Evolutionary conservation across 2,329 filamentous ascomycete genomes (phyloP).

Genomic region (Diaporthe capsici): DNA sequence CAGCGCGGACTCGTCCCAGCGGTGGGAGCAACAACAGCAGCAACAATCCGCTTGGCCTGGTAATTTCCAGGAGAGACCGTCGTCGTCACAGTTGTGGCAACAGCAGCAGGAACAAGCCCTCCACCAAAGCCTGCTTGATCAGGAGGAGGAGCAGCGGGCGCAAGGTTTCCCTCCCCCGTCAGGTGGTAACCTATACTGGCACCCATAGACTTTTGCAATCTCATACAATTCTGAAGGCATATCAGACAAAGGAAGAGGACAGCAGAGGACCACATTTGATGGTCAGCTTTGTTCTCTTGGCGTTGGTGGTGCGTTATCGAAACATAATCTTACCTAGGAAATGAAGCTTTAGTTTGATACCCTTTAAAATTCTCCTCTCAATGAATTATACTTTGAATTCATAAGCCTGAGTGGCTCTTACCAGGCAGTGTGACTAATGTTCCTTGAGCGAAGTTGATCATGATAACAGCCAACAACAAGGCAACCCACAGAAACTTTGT

Average conservation of each 20-base stretch:
- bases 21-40: not conserved
- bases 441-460: not conserved
- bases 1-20: not conserved
- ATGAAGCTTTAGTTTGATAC: not conserved
- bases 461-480: too few relatives aligned
- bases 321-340: not conserved
- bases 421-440: not conserved
- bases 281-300: not conserved
- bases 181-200: not conserved
- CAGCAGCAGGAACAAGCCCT: conserved; percentile 25
- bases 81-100: conserved; percentile 17
- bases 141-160: conserved; percentile 8
- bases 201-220: not conserved
- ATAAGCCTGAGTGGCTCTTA: not conserved
- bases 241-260: not conserved
- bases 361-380: not conserved
- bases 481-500: not conserved
- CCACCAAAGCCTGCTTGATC: not conserved
- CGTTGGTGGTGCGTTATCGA: not conserved
- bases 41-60: not conserved
- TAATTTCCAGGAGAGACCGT: not conserved
- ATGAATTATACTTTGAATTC: not conserved
- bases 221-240: not conserved
- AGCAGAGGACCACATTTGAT: not conserved
- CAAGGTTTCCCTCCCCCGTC: conserved; percentile 2